Conservation (phyloP, 2,329 filamentous ascomycete species). For the Clonostachys rhizophaga region DNA sequence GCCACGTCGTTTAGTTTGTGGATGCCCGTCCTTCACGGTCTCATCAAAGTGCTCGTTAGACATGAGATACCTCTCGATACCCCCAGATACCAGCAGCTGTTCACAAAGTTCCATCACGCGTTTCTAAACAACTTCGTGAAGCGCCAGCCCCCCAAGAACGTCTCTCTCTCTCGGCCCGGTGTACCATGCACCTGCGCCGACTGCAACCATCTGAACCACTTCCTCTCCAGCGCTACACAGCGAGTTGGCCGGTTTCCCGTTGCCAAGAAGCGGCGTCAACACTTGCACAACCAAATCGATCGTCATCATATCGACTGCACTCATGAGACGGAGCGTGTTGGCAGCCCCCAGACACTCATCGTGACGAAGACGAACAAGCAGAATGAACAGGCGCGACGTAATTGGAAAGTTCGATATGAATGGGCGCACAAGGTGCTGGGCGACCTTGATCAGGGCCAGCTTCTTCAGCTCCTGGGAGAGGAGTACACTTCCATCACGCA, state of each 20-base stretch:
- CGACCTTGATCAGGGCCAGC: no score
- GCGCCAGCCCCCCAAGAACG: constrained; percentile 4
- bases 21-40: constrained; percentile 18
- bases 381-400: no score
- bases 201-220: constrained; percentile 15
- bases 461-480: no score
- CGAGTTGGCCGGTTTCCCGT: constrained; percentile 6
- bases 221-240: constrained; percentile 10
- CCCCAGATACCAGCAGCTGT: constrained; percentile 13
- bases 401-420: no score
- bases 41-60: constrained; percentile 8
- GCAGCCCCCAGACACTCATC: no score
- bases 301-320: constrained; percentile 8
- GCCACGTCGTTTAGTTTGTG: constrained; percentile 14
- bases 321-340: not conserved
- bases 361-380: no score
- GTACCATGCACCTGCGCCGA: constrained; percentile 13
- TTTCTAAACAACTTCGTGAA: constrained; percentile 14
- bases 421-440: no score
- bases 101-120: constrained; percentile 9
- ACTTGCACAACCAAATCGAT: constrained; percentile 12
- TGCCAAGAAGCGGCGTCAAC: constrained; percentile 7
- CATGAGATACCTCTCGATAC: constrained; percentile 4
- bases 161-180: not conserved
- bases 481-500: no score